Evolutionary conservation across 306 rosid species (phyloP), one percentile per base, ranked within the genome.

Genomic region (Gynostemma pentaphyllum): DNA sequence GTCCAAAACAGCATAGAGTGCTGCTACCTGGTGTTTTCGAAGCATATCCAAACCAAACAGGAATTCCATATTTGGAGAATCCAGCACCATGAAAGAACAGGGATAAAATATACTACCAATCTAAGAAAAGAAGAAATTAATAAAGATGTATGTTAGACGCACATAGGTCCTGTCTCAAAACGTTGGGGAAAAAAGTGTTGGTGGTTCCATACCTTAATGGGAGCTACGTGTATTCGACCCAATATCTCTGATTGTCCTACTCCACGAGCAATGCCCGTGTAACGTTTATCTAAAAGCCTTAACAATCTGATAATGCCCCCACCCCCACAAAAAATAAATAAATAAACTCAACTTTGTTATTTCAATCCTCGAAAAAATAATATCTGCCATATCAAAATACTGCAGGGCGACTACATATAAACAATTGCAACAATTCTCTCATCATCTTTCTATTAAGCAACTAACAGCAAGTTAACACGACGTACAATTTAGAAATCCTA

Each of bases 31-130:
- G 76, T 92, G 97, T 80, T 92, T 92, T 27, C 94, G 81, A 62
- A 92, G 97, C 99, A 92, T 92, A 76, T 92, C 99, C 75, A 92
- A 70, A 56, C 97, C 97, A 68, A 94, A 94, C 64, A 88, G 95
- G 68, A 94, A 94, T 66, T 94, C 99, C 90, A 94, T 94, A 71
- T 88, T 88, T 48, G 96, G 83, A 67, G 94, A 67, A 76, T 94
- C 99, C 47, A 92, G 75, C 51, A 92, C 99, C 53, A 81, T 23
- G 68, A 92, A 92, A 53, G 99, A 92, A 76, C 97, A 88, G 59
- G 87, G 97, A 73, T 88, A 94, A 70, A 94, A 94, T 62, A 79
- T 77, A 75, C 26, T 84, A 70, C 94, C 99, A 75, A 88, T 94
- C 97, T 88, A 67, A 67, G 51, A 48, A 13, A 70, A 68, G 62